Base-by-base conservation (phyloP, 306 rosid genomes). In the Cucurbita maxima region DNA sequence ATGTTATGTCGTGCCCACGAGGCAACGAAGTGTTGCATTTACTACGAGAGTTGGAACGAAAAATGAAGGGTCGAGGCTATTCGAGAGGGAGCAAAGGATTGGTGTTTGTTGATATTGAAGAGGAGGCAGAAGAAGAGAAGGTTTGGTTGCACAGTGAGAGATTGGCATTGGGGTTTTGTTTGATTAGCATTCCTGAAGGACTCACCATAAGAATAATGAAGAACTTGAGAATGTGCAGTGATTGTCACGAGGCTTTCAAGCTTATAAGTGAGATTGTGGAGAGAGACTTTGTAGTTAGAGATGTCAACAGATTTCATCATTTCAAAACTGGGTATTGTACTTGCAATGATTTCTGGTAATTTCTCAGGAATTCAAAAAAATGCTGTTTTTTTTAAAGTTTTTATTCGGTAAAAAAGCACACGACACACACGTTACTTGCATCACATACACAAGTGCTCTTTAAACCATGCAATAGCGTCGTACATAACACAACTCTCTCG, bases 221-320 rank as follows among this genome's bases (percentile, higher is more conserved):
- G 86, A 88, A 92, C 79, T 77, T 89, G 85, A 89, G 91, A 78
- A 88, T 92, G 96, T 88, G 92, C 73, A 72, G 80, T 76, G 88
- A 84, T 58, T 90, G 96, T 76, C 96, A 92, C 14, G 91, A 84
- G 77, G 87, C 83, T 44, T 90, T 90, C 85, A 92, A 87, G 88
- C 71, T 88, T 56, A 87, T 88, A 72, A 85, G 96, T 82, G 92
- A 87, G 68, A 89, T 88, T 76, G 88, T 86, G 45, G 84, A 67
- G 72, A 86, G 92, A 68, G 92, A 92, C 7, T 86, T 89, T 37
- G 8, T 92, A 71, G 96, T 89, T 36, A 89, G 96, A 82, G 96
- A 88, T 70, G 79, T 88, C 18, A 89, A 92, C 63, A 92, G 95
- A 82, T 89, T 92, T 83, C 97, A 92, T 84, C 97, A 86, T 76